Percentiles rank a stretch among this genome's conserved stretches.
Evolutionary conservation across 2,329 filamentous ascomycete species (phyloP).

Genomic region (Hymenoscyphus fraxineus): DNA sequence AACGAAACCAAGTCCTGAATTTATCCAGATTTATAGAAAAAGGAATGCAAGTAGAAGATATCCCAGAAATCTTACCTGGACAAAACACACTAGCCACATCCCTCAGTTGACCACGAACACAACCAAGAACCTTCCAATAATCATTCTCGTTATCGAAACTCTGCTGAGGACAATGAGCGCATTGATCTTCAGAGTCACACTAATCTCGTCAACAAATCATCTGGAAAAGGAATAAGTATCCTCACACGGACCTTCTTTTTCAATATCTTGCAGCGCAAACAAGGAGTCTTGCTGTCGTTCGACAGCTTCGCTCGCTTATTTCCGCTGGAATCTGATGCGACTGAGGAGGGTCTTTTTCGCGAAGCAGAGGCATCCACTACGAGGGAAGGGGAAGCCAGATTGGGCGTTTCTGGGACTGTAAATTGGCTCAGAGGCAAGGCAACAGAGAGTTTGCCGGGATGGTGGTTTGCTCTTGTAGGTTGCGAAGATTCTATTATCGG

Average conservation of each 20-base stretch:
- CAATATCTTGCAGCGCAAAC: conserved; percentile 21
- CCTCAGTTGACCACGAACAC: conserved; percentile 18
- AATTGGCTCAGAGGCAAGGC: not conserved
- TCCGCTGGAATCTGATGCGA: not conserved
- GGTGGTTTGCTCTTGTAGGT: not conserved
- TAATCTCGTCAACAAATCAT: conserved; percentile 1
- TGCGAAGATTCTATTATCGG: not conserved
- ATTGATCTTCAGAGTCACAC: conserved; percentile 19
- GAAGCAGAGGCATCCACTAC: not conserved
- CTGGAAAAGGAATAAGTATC: not conserved
- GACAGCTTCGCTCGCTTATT: conserved; percentile 13
- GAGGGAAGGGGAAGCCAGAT: not conserved
- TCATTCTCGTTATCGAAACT: conserved; percentile 22
- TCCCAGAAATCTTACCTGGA: conserved; percentile 12
- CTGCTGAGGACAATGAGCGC: conserved; percentile 21
- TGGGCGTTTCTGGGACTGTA: not conserved
- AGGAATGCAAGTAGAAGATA: not conserved
- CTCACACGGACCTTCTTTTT: conserved; percentile 17
- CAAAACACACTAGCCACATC: conserved; percentile 20
- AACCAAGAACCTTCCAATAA: conserved; percentile 27
- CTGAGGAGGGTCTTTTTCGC: not conserved
- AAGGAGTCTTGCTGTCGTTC: conserved; percentile 11
- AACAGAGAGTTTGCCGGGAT: not conserved
- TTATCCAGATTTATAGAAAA: no score
- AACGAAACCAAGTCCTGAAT: no score